Base-by-base conservation (phyloP, 2,329 filamentous ascomycete genomes). In the Berkeleyomyces basicola region DNA sequence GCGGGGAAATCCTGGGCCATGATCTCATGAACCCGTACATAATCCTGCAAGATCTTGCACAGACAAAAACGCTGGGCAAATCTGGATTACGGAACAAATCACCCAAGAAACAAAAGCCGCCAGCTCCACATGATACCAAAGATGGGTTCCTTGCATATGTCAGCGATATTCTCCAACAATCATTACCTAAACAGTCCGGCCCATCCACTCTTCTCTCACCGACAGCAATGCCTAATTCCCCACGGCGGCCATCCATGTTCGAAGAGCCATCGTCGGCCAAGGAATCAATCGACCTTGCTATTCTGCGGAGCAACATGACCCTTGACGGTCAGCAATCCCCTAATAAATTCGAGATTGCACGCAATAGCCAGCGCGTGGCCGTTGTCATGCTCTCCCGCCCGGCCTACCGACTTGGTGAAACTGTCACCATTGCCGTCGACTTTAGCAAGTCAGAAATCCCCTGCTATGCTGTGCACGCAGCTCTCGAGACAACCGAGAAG, bases 11-110 rank as follows among this genome's bases (percentile, higher is more conserved):
- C 42, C 79, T 96, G 11, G 90, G 90, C 1, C 92, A 99, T 72
- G 92, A 99, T 72, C 77, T 99, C 11, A 95, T 96, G 86, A 87
- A 84, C 46, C 93, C 93, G 0, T 96, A 97, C 70, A 88, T 97
- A 39, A 78, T 97, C 61, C 79, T 97, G 53, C 85, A 85, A 63
- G 92, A 97, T 69, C 82, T 88, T 71, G 92, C 93, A 2, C 80
- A 81, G 61, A 82, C 63, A 7, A 59, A 40, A 16, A 47, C 47
- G 3, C 51, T 64, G 6, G n/a, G 40, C 16, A 64, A 64, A 36
- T 65, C 68, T 2, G 66, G 68, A 10, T 70, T 67, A 59, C 70
- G 67, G 51, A 66, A 63, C n/a, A 70, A 68, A 61, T 46, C 63
- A 33, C 66, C 67, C 62, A 70, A 69, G 66, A 67, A 65, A 68